A percentile compares a stretch with the other conserved stretches of the same genome.
Evolutionary conservation across 768 basidiomycete species (phyloP).

Genomic region (Sporobolomyces roseus): DNA sequence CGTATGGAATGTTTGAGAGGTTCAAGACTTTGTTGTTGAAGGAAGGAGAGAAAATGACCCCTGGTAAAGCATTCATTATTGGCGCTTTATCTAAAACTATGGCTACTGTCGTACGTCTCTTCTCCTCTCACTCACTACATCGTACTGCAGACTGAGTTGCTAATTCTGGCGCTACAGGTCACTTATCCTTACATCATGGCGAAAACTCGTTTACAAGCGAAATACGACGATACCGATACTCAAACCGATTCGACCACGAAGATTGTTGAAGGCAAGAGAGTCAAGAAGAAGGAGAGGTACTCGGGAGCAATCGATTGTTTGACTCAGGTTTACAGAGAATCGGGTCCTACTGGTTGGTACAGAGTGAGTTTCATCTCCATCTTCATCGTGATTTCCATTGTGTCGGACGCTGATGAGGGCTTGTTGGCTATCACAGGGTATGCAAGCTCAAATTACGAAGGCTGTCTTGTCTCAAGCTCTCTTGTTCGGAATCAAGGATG

Average conservation of each 20-base stretch:
- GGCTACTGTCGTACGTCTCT: constrained; percentile 75
- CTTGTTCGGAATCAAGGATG: constrained; percentile 94
- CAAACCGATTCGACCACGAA: constrained; percentile 12
- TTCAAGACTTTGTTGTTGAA: constrained; percentile 68
- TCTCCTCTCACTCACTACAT: background rate
- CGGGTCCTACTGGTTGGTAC: constrained; percentile 92
- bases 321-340: constrained; percentile 62
- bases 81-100: constrained; percentile 91
- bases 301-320: constrained; percentile 76
- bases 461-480: constrained; percentile 93
- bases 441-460: constrained; percentile 93
- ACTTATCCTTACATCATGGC: constrained; percentile 96
- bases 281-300: constrained; percentile 52
- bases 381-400: background rate
- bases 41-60: constrained; percentile 61
- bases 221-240: constrained; percentile 53
- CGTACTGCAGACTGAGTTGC: background rate
- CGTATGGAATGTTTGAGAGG: constrained; percentile 80
- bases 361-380: constrained; percentile 57
- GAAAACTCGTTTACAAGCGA: constrained; percentile 44
- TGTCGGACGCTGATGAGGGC: background rate
- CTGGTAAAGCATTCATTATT: constrained; percentile 73
- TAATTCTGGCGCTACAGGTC: constrained; percentile 56
- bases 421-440: constrained; percentile 60
- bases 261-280: background rate